Base-by-base conservation (phyloP, 2,329 filamentous ascomycete genomes). In the Hypoxylon sp. region DNA sequence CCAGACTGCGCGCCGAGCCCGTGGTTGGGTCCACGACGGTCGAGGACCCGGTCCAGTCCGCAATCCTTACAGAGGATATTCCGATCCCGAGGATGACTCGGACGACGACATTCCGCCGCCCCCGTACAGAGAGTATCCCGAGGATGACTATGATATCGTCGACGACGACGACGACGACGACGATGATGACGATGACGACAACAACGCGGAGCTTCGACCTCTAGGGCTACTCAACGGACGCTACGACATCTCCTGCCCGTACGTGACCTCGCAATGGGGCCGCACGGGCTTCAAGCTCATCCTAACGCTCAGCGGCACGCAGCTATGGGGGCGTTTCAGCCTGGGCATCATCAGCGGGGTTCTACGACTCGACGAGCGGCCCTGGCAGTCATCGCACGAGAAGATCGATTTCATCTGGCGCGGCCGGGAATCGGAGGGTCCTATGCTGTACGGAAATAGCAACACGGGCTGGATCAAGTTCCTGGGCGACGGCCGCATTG, bases 301-400 rank as follows among this genome's bases (percentile, higher is more conserved):
- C 44, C 74, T 84, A 15, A 82, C 81, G 1, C 77, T 83, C 1
- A 76, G 75, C 15, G 80, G 80, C 11, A 74, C 73, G 4, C 79
- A 68, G 13, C 72, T 86, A 6, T 87, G 85, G 84, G 84, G 81
- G 0, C 73, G 69, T 0, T 86, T 87, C 68, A 76, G 82, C 47
- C 76, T 85, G 3, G 82, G 81, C 0, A 60, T 80, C 6, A 76
- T 83, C 39, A 64, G 76, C 42, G 83, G 84, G 1, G 73, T 86
- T 2, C 73, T 86, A n/a, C 76, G 77, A 35, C 76, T 86, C 32
- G 62, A 77, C 6, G 55, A 79, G 15, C 78, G 79, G 2, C 82
- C 81, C 0, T 75, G 68, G 60, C 32, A 71, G 37, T 77, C 80
- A 2, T 79, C 80, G 0, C 35, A 70, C 6, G 68, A 77, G 0